Conservation (phyloP, 2,329 filamentous ascomycete species). For the Fusarium abutilonis region DNA sequence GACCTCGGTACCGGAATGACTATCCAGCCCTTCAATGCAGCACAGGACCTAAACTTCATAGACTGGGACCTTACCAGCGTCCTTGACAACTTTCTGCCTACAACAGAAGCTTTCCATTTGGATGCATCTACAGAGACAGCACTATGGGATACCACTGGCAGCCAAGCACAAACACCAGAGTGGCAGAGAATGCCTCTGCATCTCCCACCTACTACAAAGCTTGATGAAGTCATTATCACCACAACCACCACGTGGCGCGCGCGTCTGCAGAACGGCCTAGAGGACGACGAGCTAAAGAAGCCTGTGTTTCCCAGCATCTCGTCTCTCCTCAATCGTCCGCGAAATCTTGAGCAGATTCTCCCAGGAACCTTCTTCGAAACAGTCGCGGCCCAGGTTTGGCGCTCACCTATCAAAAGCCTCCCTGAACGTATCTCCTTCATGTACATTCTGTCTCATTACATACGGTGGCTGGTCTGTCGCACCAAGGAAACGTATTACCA, state of each 20-base stretch:
- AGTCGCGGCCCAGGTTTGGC: constrained; percentile 4
- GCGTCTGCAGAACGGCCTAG: neutral
- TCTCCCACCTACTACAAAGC: neutral
- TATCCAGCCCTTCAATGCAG: neutral
- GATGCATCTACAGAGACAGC: too few species aligned
- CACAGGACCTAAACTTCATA: neutral
- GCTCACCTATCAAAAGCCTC: neutral
- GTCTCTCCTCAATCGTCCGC: neutral
- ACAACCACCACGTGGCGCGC: neutral
- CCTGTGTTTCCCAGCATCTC: neutral
- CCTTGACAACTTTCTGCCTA: too few species aligned
- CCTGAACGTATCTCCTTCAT: neutral
- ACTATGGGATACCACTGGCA: too few species aligned
- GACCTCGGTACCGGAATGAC: constrained; percentile 5
- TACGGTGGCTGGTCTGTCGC: constrained; percentile 1
- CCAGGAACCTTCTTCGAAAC: neutral
- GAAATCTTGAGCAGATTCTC: neutral
- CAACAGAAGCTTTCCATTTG: too few species aligned
- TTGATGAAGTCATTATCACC: neutral
- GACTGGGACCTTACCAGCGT: neutral
- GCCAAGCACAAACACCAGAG: too few species aligned
- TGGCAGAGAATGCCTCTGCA: too few species aligned
- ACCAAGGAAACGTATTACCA: neutral
- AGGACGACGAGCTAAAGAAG: constrained; percentile 1
- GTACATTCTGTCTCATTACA: neutral